phyloP scores from a whole-genome alignment of 805 yeast genomes.

The Schwanniomyces pseudopolymorphus region DNA sequence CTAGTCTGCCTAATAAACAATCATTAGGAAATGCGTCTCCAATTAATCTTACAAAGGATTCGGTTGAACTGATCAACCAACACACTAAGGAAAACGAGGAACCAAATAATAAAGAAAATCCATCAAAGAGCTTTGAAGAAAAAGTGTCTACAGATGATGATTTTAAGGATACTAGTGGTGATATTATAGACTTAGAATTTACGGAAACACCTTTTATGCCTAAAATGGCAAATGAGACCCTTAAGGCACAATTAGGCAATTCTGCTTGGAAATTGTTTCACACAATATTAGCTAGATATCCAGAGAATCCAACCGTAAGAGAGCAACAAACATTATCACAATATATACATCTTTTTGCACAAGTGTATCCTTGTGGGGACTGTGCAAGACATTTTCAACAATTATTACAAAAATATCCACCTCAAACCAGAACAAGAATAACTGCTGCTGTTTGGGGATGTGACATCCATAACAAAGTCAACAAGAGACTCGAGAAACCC shows the following conservation, averaged over 20 bases:
- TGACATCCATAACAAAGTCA: conserved; percentile 84
- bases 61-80: background rate
- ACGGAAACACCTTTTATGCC: conserved; percentile 77
- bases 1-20: conserved; percentile 14
- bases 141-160: background rate
- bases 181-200: conserved; percentile 8
- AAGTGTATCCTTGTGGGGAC: conserved; percentile 96
- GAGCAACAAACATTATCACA: conserved; percentile 62
- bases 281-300: conserved; percentile 88
- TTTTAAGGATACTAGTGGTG: background rate
- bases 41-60: conserved; percentile 6
- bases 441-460: conserved; percentile 97
- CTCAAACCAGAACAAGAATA: conserved; percentile 73
- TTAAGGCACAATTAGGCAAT: conserved; percentile 81
- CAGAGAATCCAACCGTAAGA: conserved; percentile 68
- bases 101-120: background rate
- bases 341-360: conserved; percentile 75
- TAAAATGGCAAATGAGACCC: conserved; percentile 83
- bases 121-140: background rate
- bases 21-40: conserved; percentile 24
- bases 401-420: conserved; percentile 72
- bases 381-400: conserved; percentile 89
- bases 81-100: background rate
- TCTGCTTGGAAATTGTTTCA: conserved; percentile 91
- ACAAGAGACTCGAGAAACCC: conserved; percentile 64